phyloP scores from a whole-genome alignment of 2,329 filamentous ascomycete species.

The Emmonsia crescens region DNA sequence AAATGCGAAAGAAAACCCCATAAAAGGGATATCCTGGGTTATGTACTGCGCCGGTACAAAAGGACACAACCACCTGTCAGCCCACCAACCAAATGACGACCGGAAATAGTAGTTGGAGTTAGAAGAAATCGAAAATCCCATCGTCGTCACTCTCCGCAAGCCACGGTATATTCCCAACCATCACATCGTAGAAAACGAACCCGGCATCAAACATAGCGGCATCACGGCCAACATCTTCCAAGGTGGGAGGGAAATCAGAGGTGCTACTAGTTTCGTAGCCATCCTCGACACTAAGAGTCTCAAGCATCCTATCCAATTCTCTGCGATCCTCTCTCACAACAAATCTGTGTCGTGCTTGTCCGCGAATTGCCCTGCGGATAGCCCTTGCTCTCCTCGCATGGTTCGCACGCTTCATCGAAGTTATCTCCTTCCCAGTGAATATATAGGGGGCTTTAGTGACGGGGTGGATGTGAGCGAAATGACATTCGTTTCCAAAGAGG shows the following conservation, averaged over 20 bases:
- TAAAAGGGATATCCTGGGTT: background rate
- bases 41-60: background rate
- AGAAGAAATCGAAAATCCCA: background rate
- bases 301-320: background rate
- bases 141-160: background rate
- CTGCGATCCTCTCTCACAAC: background rate
- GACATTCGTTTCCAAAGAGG: slow-evolving; percentile 21
- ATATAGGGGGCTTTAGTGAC: slow-evolving; percentile 10
- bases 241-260: background rate
- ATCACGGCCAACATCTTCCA: background rate
- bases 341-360: background rate
- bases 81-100: background rate
- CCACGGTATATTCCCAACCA: background rate
- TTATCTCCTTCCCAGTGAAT: slow-evolving; percentile 10
- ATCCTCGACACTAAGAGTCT: background rate
- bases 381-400: background rate
- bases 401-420: slow-evolving; percentile 8
- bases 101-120: background rate
- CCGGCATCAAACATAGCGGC: background rate
- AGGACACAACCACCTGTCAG: background rate
- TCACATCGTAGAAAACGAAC: background rate
- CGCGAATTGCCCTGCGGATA: background rate
- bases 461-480: slow-evolving; percentile 18
- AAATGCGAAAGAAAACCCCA: background rate
- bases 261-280: background rate